Conservation (phyloP, 495 filamentous ascomycete genomes). For the Aspergillus incahuasiensis region DNA sequence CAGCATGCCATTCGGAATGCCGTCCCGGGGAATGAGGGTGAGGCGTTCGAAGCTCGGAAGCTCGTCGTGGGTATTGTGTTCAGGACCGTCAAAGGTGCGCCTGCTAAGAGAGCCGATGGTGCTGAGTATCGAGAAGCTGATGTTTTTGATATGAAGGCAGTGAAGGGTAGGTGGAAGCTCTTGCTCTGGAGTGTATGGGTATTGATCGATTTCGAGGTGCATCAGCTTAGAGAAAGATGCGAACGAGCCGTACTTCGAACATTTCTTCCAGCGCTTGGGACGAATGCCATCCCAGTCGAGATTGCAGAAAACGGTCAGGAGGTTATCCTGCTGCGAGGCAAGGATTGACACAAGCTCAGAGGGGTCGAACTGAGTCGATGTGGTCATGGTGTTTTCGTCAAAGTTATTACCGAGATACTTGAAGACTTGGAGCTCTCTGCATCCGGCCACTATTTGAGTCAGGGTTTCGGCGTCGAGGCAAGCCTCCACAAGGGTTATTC, state of each 20-base stretch:
- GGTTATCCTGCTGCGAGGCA: neutral
- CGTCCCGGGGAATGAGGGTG: neutral
- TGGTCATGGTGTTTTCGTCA: neutral
- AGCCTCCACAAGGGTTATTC: neutral
- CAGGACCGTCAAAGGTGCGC: neutral
- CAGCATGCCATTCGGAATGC: neutral
- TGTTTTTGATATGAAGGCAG: neutral
- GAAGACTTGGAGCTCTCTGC: neutral
- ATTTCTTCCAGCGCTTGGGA: neutral
- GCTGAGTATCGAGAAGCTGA: neutral
- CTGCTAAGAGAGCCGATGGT: neutral
- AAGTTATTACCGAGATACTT: neutral
- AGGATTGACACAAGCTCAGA: neutral
- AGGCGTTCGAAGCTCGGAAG: neutral
- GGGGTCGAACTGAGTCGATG: neutral
- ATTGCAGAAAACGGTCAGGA: neutral
- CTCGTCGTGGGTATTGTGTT: neutral
- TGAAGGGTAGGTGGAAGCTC: neutral
- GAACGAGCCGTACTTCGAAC: neutral
- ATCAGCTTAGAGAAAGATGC: neutral
- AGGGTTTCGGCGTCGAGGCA: neutral
- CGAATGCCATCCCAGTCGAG: neutral
- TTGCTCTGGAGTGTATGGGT: neutral
- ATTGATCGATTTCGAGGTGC: neutral
- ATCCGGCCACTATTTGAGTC: neutral